Conservation (phyloP, 345 rosid species). For the Durio zibethinus region DNA sequence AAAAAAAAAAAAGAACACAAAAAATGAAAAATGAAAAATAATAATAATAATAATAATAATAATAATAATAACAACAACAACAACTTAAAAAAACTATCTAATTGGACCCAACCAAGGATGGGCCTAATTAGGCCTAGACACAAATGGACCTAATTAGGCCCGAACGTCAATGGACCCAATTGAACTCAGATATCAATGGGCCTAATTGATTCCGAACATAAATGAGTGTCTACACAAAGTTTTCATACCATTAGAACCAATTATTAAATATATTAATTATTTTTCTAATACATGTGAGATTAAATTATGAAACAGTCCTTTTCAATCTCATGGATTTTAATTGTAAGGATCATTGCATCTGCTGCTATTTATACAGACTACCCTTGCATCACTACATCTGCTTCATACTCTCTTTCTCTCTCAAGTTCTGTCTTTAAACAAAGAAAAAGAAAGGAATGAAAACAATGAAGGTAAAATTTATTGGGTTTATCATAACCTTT, state of each 20-base stretch:
- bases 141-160: no score
- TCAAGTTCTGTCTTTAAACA: neutral
- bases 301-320: neutral
- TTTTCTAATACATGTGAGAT: neutral
- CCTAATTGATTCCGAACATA: no score
- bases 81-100: no score
- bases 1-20: no score
- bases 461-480: constrained; percentile 23
- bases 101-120: no score
- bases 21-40: no score
- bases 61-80: no score
- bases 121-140: no score
- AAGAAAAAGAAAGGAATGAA: neutral
- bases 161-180: no score
- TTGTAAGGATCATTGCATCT: neutral
- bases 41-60: no score
- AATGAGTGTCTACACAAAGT: neutral
- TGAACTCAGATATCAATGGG: no score
- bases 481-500: neutral
- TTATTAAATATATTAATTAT: neutral
- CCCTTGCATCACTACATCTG: neutral
- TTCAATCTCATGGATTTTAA: neutral
- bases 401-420: constrained; percentile 9
- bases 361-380: constrained; percentile 9
- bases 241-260: neutral